Base-by-base conservation (phyloP, 495 filamentous ascomycete genomes). In the Aspergillus sparsus region DNA sequence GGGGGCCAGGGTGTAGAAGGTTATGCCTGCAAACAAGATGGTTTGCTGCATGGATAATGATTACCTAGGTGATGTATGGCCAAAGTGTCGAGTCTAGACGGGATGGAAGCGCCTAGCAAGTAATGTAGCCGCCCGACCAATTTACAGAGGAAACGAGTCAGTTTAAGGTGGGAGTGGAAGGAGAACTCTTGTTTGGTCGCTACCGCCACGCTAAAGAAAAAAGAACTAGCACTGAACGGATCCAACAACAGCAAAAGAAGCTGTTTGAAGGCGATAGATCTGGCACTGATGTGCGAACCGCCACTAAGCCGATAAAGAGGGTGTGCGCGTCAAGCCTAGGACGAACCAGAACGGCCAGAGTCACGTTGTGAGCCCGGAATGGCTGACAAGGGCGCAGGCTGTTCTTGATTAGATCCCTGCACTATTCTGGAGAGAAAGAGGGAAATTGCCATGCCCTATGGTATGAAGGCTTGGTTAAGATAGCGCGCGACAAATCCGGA, bases 401-500 rank as follows among this genome's bases (percentile, higher is more conserved):
- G 27, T 15, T 21, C 10, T 52, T 21, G 39, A 27, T 27, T 49
- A 15, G 13, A 44, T 13, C 56, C 52, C 47, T 53, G 21, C 46
- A 15, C 55, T 44, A 10, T 5, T n/a, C 21, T 45, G 47, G 32
- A 53, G 57, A n/a, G 53, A 45, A 33, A 16, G n/a, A 47, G 15
- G 15, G 32, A n/a, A 53, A 37, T 53, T 53, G 32, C 37, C 31
- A 46, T 53, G 32, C 37, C 31, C 39, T 60, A 46, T 60, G 49
- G 44, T 18, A 18, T 15, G 15, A 39, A 52, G 31, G 50, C 33
- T 54, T 60, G 41, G 50, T 51, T 42, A 16, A 42, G 39, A 60
- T 54, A 53, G 57, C 57, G 58, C 58, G 58, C 58, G 58, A 60
- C 57, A 54, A 54, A 54, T 35, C 57, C 33, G 41, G 57, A 54